Percentiles rank a stretch among this genome's conserved stretches.
Conservation (phyloP, 1,139 yeast genomes). For the Yamadazyma membranifaciens region DNA sequence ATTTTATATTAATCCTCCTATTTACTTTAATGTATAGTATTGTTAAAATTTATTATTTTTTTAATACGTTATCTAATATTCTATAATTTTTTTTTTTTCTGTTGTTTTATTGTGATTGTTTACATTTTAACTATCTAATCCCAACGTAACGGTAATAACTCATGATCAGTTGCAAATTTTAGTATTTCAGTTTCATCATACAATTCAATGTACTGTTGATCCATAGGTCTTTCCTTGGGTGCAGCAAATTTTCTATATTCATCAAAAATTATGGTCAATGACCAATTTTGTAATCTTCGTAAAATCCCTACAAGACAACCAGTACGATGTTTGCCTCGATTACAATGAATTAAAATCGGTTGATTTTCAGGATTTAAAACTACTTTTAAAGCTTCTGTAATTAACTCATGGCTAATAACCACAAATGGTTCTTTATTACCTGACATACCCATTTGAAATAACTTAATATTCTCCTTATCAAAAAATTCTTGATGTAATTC, state of each 20-base stretch:
- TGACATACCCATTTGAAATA: constrained; percentile 88
- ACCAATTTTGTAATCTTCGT: constrained; percentile 87
- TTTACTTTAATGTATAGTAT: too few species aligned
- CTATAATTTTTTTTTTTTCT: not conserved
- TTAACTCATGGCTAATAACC: constrained; percentile 70
- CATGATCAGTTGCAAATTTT: constrained; percentile 46
- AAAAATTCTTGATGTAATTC: constrained; percentile 67
- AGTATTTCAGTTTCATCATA: constrained; percentile 67
- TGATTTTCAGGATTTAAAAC: constrained; percentile 83
- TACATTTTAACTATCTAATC: constrained; percentile 16
- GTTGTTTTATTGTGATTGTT: not conserved
- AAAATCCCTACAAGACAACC: constrained; percentile 95
- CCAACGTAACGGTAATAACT: constrained; percentile 74
- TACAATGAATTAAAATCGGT: constrained; percentile 90
- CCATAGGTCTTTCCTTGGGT: constrained; percentile 93
- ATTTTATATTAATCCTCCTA: too few species aligned
- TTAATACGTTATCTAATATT: not conserved
- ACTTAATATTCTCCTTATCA: constrained; percentile 54
- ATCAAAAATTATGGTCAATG: constrained; percentile 87
- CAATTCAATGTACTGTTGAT: constrained; percentile 90
- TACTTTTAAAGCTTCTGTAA: constrained; percentile 78
- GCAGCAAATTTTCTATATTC: constrained; percentile 92
- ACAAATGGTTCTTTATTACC: constrained; percentile 97
- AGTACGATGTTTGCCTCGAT: constrained; percentile 93
- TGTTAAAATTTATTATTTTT: not conserved